Percentiles rank a stretch among this genome's conserved stretches.
phyloP scores from a whole-genome alignment of 169 alveolate genomes.

The Plasmodium falciparum region DNA sequence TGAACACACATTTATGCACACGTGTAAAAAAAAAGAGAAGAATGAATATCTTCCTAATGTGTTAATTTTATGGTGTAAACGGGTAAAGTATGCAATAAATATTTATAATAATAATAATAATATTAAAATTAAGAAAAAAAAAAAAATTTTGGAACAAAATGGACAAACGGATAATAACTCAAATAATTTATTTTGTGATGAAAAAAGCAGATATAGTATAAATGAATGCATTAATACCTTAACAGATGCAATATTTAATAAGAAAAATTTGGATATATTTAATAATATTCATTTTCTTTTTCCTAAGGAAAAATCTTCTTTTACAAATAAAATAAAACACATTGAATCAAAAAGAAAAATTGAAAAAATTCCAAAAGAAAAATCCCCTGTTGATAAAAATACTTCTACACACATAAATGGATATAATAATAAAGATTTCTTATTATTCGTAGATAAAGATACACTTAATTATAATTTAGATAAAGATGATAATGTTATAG shows the following conservation, averaged over 20 bases:
- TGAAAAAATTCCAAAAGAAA: not conserved
- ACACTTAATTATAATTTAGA: not conserved
- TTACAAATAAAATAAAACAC: not conserved
- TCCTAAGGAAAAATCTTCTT: not conserved
- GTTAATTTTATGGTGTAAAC: conserved; percentile 49
- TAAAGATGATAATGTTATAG: not conserved
- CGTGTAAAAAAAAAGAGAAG: conserved; percentile 8
- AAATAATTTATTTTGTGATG: conserved; percentile 11
- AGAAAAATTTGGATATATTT: not conserved
- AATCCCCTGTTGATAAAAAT: not conserved
- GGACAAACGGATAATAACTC: not conserved
- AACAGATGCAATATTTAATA: conserved; percentile 13
- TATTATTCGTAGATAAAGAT: not conserved
- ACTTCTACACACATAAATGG: not conserved
- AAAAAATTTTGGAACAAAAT: not conserved
- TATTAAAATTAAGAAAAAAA: conserved; percentile 16
- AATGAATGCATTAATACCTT: conserved; percentile 47
- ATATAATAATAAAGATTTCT: not conserved
- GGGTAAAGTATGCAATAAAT: conserved; percentile 26
- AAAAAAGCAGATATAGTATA: conserved; percentile 51
- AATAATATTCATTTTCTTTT: conserved; percentile 13
- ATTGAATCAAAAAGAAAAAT: not conserved
- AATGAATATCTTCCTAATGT: conserved; percentile 37
- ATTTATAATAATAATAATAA: conserved; percentile 37
- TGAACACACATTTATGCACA: not conserved